phyloP scores from a whole-genome alignment of 108 stramenopile genomes.

The Pseudonitzschia delicatissima region DNA sequence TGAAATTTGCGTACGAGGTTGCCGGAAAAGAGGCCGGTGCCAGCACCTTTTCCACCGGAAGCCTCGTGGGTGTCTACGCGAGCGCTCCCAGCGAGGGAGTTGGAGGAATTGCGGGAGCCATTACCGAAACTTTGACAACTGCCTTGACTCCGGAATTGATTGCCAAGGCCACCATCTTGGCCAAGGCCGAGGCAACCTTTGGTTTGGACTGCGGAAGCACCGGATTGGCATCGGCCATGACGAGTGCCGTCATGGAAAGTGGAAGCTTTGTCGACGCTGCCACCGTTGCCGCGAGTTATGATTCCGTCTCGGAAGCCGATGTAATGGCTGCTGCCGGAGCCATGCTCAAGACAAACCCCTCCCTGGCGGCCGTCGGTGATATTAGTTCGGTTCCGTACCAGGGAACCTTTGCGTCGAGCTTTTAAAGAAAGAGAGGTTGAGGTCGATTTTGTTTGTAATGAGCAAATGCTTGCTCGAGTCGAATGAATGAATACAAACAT shows the following conservation, averaged over 20 bases:
- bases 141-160: slow-evolving; percentile 51
- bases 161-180: slow-evolving; percentile 65
- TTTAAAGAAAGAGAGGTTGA: background rate
- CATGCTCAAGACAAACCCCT: slow-evolving; percentile 65
- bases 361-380: slow-evolving; percentile 84
- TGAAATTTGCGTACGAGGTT: slow-evolving; percentile 61
- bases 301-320: slow-evolving; percentile 55
- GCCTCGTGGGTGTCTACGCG: slow-evolving; percentile 79
- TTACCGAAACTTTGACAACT: slow-evolving; percentile 48
- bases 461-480: too few species aligned
- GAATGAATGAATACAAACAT: too few species aligned
- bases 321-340: slow-evolving; percentile 54
- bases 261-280: slow-evolving; percentile 55
- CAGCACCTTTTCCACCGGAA: slow-evolving; percentile 52
- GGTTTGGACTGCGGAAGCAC: slow-evolving; percentile 73
- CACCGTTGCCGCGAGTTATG: slow-evolving; percentile 61
- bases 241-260: slow-evolving; percentile 68
- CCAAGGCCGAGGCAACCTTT: slow-evolving; percentile 74
- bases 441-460: too few species aligned
- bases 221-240: slow-evolving; percentile 75
- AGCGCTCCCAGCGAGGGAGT: slow-evolving; percentile 53
- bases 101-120: slow-evolving; percentile 46
- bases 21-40: slow-evolving; percentile 46
- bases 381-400: slow-evolving; percentile 73
- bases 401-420: slow-evolving; percentile 58